A percentile compares a stretch with the other conserved stretches of the same genome.
Evolutionary conservation across 768 basidiomycete species (phyloP).

Genomic region (Dioszegia aurantiaca): DNA sequence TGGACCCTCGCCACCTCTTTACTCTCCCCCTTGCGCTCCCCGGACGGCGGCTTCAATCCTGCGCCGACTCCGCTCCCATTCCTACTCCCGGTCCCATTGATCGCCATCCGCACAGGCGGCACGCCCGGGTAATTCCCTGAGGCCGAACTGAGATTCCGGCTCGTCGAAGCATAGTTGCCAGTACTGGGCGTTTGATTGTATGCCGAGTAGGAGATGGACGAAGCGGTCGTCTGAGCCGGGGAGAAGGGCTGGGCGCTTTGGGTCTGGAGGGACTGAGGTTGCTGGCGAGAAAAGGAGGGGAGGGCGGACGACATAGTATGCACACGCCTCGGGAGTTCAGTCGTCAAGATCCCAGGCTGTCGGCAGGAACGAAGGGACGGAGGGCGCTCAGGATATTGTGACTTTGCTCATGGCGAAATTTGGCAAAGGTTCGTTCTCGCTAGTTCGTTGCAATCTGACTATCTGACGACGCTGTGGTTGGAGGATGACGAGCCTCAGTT

Average conservation of each 20-base stretch:
- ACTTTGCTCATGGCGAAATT: too few species aligned
- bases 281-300: neutral
- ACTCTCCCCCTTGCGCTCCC: slow-evolving; percentile 30
- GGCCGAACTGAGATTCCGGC: neutral
- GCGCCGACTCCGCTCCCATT: slow-evolving; percentile 12
- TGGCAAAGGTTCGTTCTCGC: too few species aligned
- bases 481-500: too few species aligned
- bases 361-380: too few species aligned
- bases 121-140: slow-evolving; percentile 1
- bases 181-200: slow-evolving; percentile 37
- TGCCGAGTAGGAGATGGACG: slow-evolving; percentile 44
- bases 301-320: neutral
- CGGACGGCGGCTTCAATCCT: slow-evolving; percentile 11
- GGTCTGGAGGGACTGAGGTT: neutral
- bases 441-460: too few species aligned
- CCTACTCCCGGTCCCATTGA: neutral
- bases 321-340: neutral
- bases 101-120: neutral
- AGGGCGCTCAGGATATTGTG: too few species aligned
- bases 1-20: slow-evolving; percentile 49
- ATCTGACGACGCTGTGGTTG: too few species aligned
- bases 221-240: slow-evolving; percentile 26
- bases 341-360: too few species aligned
- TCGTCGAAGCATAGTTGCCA: slow-evolving; percentile 10
- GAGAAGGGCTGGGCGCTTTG: neutral